Evolutionary conservation across 1,284 basidiomycete genomes (phyloP), one percentile per base, ranked within the genome.

Genomic region (Naganishia cerealis): DNA sequence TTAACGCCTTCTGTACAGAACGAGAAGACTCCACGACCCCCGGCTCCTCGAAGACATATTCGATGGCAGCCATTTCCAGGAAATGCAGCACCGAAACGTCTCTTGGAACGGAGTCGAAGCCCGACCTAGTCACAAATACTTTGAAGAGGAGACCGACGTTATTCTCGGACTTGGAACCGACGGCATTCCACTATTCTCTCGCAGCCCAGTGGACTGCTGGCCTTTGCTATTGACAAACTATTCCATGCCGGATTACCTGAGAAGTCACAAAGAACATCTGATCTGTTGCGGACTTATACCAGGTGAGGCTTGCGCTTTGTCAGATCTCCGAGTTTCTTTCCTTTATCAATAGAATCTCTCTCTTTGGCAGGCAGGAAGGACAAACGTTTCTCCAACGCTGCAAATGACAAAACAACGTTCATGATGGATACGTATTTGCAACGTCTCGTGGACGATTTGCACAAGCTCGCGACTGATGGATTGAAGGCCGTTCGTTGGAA

Each of bases 221-320:
- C 40, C 57, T 24, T 42, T 58, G 4, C 4, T 46, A 16, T 42
- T 46, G 3, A 43, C 42, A 10, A 46, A 46, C 15, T 58, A 58
- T 26, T 58, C 57, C 5, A 3, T 58, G n/a, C 39, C 40, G 3
- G 13, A n/a, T 29, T 18, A 58, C 16, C 13, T 29, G 57, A 18
- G 57, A 3, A 43, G 29, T 26, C 6, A 42, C 5, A 42, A 43
- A 26, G 57, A 58, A 42, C 2, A 46, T 26, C 39, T 10, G 13
- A 24, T 58, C 7, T 46, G 57, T 21, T 43, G 39, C 42, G 40
- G 57, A 8, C 12, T 58, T 12, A 58, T 58, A 2, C 57, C 57
- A 26, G 57, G 56, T 40, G 18, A 12, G 38, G 8, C 39, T 7
- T 40, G 8, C 7, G 39, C 39, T 8, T 40, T 8, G 39, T 15